Conservation (phyloP, 805 yeast species). For the Schizosaccharomyces japonicus region DNA sequence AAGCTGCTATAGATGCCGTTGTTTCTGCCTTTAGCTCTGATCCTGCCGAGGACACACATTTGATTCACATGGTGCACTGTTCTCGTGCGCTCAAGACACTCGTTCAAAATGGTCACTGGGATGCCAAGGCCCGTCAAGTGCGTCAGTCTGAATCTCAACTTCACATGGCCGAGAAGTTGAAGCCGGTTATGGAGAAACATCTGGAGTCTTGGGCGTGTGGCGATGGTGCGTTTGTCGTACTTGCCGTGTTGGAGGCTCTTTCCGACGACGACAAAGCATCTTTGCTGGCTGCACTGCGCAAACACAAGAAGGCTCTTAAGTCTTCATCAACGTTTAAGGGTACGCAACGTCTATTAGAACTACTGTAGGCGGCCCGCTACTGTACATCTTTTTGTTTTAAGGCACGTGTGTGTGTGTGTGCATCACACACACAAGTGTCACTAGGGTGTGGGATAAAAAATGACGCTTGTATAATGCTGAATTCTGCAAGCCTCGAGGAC, state of each 20-base stretch:
- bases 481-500: too few relatives aligned
- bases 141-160: conserved; percentile 28
- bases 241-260: conserved; percentile 27
- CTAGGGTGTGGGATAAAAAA: too few relatives aligned
- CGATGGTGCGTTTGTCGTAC: conserved; percentile 57
- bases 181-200: conserved; percentile 29
- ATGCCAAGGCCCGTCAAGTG: conserved; percentile 32
- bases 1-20: conserved; percentile 28
- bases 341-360: not conserved
- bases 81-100: conserved; percentile 51
- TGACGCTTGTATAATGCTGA: too few relatives aligned
- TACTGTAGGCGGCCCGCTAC: too few relatives aligned
- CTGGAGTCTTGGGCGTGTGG: conserved; percentile 46
- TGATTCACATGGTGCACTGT: conserved; percentile 43
- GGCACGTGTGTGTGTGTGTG: too few relatives aligned
- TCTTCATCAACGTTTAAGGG: not conserved
- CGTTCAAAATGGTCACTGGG: conserved; percentile 72
- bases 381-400: too few relatives aligned
- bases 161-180: conserved; percentile 24
- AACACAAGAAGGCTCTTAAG: not conserved
- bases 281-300: not conserved
- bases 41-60: conserved; percentile 37
- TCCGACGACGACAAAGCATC: not conserved
- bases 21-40: conserved; percentile 35
- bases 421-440: too few relatives aligned